Conservation (phyloP, 441 rosid species). For the Pelargonium cotyledonis region DNA sequence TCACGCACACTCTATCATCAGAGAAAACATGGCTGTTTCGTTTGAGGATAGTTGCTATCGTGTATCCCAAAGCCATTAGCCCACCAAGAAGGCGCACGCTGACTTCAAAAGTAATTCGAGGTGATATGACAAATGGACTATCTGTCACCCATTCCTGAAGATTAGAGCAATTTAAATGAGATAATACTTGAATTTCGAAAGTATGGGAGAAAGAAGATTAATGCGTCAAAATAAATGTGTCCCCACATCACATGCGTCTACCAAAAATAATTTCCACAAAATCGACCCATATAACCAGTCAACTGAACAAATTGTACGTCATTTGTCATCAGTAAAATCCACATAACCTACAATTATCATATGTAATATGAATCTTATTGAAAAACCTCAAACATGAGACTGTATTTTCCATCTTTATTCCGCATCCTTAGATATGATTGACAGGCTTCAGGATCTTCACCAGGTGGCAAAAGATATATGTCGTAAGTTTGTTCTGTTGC, state of each 20-base stretch:
- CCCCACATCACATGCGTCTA: too few relatives aligned
- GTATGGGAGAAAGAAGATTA: too few relatives aligned
- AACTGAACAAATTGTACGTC: neutral
- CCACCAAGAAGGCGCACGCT: constrained; percentile 98
- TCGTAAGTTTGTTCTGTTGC: constrained; percentile 83
- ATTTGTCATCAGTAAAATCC: neutral
- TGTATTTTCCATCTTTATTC: constrained; percentile 95
- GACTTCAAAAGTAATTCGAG: constrained; percentile 96
- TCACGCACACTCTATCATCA: constrained; percentile 66
- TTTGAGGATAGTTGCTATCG: constrained; percentile 90
- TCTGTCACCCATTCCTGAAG: constrained; percentile 94
- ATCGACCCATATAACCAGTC: neutral
- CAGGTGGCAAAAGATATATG: constrained; percentile 95
- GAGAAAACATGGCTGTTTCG: constrained; percentile 84
- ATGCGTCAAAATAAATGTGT: too few relatives aligned
- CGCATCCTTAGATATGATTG: constrained; percentile 97
- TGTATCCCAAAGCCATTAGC: constrained; percentile 95
- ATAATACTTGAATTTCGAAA: neutral
- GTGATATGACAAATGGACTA: constrained; percentile 91
- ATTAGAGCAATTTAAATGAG: constrained; percentile 12
- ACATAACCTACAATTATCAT: constrained; percentile 2
- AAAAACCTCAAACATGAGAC: constrained; percentile 98
- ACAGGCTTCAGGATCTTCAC: constrained; percentile 95
- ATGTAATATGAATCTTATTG: constrained; percentile 10
- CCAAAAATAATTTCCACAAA: too few relatives aligned